These are phyloP conservation scores for Blastomyces parvus DNA, from an alignment of 2,329 filamentous ascomycete species.

Conservation along the genomic window DNA sequence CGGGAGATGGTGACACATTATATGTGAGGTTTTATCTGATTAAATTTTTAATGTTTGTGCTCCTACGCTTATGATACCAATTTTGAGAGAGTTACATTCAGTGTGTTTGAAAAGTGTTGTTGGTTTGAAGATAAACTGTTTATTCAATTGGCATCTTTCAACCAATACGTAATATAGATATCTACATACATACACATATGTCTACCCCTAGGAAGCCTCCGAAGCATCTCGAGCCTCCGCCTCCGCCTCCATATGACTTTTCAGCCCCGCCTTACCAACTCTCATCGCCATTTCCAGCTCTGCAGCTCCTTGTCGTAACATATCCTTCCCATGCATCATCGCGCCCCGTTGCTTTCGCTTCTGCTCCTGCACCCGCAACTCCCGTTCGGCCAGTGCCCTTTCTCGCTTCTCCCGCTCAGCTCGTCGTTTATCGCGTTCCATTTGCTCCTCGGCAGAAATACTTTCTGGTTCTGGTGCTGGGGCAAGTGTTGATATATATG, in stretches of 20 bases:
- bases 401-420: constrained; percentile 37
- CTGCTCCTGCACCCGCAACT: constrained; percentile 36
- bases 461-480: constrained; percentile 29
- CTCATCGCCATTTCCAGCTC: constrained; percentile 38
- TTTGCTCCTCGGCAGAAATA: constrained; percentile 31
- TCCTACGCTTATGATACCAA: constrained; percentile 10
- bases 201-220: background rate
- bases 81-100: background rate
- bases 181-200: background rate
- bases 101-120: background rate
- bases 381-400: constrained; percentile 35
- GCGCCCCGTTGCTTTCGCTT: constrained; percentile 34
- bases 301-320: constrained; percentile 36
- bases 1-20: background rate
- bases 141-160: background rate
- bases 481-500: constrained; percentile 37
- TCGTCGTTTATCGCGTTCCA: constrained; percentile 28
- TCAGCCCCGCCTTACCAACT: constrained; percentile 34
- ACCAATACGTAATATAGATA: background rate
- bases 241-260: constrained; percentile 30
- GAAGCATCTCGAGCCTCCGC: background rate
- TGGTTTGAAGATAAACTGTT: background rate
- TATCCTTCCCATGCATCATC: constrained; percentile 33
- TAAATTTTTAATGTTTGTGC: background rate
- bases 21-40: background rate